Evolutionary conservation across 257 asterid species (phyloP).

Genomic region (Solanum tarijense): DNA sequence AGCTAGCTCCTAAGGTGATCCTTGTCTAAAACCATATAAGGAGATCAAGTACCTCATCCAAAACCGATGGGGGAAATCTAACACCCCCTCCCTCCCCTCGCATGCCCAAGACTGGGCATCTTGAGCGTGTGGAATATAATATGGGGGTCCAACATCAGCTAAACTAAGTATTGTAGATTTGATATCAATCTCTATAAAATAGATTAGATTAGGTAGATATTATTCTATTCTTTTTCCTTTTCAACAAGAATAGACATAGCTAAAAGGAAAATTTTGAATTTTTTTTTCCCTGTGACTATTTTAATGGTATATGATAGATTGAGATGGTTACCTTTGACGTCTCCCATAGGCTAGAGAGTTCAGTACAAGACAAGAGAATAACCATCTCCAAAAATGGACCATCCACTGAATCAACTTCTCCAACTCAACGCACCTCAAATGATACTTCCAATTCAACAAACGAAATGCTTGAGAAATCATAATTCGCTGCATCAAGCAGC

Average conservation of each 20-base stretch:
- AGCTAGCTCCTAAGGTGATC: background rate
- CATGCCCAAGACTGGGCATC: background rate
- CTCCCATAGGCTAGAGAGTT: conserved; percentile 6
- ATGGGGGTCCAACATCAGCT: background rate
- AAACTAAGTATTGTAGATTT: background rate
- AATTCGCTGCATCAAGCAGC: conserved; percentile 14
- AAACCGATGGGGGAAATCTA: background rate
- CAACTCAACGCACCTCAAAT: background rate
- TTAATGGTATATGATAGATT: background rate
- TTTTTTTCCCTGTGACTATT: background rate
- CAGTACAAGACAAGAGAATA: conserved; percentile 15
- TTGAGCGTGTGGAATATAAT: background rate
- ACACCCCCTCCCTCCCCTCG: background rate
- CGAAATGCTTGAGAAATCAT: conserved; percentile 11
- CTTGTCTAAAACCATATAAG: conserved; percentile 6
- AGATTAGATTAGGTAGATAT: background rate
- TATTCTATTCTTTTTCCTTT: background rate
- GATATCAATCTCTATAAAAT: background rate
- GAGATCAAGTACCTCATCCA: background rate
- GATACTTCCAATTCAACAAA: background rate
- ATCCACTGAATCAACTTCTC: conserved; percentile 11
- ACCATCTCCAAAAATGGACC: conserved; percentile 18
- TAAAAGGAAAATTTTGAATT: background rate
- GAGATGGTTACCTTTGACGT: conserved; percentile 18
- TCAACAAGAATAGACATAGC: background rate